phyloP scores from a whole-genome alignment of 148 eudicot species.

The Rheum nobile region DNA sequence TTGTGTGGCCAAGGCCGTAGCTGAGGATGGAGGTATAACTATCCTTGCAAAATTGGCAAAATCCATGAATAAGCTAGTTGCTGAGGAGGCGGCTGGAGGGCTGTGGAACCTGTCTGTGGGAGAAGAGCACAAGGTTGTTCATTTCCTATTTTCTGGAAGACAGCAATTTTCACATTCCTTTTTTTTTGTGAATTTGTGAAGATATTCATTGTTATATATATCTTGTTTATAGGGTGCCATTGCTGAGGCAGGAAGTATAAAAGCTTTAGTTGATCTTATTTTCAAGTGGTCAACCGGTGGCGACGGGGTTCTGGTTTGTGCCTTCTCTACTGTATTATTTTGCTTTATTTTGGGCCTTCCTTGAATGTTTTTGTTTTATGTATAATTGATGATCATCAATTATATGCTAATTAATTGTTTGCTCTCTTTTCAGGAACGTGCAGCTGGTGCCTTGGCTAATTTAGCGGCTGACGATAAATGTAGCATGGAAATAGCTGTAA shows the following conservation, averaged over 20 bases:
- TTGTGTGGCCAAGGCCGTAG: conserved; percentile 93
- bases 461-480: conserved; percentile 97
- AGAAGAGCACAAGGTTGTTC: conserved; percentile 91
- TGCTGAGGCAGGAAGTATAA: conserved; percentile 88
- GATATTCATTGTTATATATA: neutral
- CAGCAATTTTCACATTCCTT: neutral
- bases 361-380: neutral
- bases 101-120: conserved; percentile 98
- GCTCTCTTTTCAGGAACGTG: conserved; percentile 68
- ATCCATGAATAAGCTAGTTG: conserved; percentile 89
- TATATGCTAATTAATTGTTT: conserved; percentile 2
- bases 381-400: neutral
- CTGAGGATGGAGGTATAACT: conserved; percentile 83
- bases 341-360: neutral
- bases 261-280: conserved; percentile 89
- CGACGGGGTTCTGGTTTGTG: conserved; percentile 88
- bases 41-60: conserved; percentile 74
- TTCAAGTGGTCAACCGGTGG: conserved; percentile 86
- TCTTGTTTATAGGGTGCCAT: conserved; percentile 54
- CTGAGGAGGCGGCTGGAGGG: conserved; percentile 99
- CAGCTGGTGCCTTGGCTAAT: conserved; percentile 98
- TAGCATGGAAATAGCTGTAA: conserved; percentile 86
- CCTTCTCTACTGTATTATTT: conserved; percentile 4
- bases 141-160: conserved; percentile 5
- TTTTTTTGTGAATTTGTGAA: neutral